Percentiles rank a stretch among this genome's conserved stretches.
Evolutionary conservation across 768 basidiomycete genomes (phyloP).

Genomic region (Panus rudis): DNA sequence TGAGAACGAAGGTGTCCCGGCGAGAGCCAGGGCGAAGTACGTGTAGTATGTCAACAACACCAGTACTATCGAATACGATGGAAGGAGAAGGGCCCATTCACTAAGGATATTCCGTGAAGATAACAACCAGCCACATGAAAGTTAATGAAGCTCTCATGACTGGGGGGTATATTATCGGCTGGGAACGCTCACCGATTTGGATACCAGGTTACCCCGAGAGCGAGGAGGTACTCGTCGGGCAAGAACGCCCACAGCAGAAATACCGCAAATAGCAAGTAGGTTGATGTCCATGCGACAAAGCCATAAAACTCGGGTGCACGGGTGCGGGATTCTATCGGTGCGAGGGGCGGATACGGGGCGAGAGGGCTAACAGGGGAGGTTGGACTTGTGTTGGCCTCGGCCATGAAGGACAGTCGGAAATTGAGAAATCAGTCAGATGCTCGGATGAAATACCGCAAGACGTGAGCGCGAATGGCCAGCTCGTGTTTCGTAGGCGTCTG

Average conservation of each 20-base stretch:
- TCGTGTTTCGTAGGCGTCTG: too few species aligned
- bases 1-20: conserved; percentile 61
- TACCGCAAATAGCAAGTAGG: conserved; percentile 59
- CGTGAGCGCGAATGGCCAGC: too few species aligned
- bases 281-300: conserved; percentile 82
- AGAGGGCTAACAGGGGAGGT: conserved; percentile 40
- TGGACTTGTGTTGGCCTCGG: conserved; percentile 19
- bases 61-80: conserved; percentile 67
- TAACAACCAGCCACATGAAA: conserved; percentile 11
- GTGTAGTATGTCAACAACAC: conserved; percentile 70
- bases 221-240: conserved; percentile 61
- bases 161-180: neutral
- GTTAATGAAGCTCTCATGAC: conserved; percentile 1
- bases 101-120: conserved; percentile 32
- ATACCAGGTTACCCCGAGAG: conserved; percentile 75
- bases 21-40: conserved; percentile 71
- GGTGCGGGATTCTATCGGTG: conserved; percentile 43
- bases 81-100: conserved; percentile 81
- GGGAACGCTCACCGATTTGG: conserved; percentile 62
- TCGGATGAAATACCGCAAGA: neutral
- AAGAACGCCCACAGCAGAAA: conserved; percentile 78
- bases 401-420: neutral
- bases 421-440: neutral
- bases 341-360: conserved; percentile 34
- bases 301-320: conserved; percentile 84